Percentiles rank a stretch among this genome's conserved stretches.
phyloP scores from a whole-genome alignment of 441 rosid genomes.

The Macaranga tanarius region DNA sequence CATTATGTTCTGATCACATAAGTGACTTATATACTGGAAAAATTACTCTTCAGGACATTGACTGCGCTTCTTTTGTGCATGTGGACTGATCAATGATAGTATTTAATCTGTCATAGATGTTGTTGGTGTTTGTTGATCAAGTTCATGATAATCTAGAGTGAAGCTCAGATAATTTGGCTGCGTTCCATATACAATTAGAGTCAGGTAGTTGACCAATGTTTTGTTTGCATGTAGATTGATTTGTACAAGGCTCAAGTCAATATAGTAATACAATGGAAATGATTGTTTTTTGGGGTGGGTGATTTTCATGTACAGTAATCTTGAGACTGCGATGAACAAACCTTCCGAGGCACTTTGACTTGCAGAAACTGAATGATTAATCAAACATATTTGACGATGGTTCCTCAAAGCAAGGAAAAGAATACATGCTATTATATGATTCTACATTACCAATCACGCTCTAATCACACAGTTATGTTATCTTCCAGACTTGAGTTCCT shows the following conservation, averaged over 20 bases:
- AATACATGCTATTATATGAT: too few relatives aligned
- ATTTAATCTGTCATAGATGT: conserved; percentile 1
- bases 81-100: conserved; percentile 37
- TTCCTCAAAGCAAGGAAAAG: too few relatives aligned
- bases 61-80: conserved; percentile 52
- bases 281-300: not conserved
- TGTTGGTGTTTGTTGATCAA: conserved; percentile 3
- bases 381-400: too few relatives aligned
- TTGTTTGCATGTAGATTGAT: not conserved
- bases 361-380: too few relatives aligned
- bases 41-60: conserved; percentile 76
- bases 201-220: not conserved
- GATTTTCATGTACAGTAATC: not conserved
- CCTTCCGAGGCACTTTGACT: too few relatives aligned
- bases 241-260: not conserved
- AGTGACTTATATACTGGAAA: conserved; percentile 65
- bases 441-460: too few relatives aligned
- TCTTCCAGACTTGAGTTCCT: conserved; percentile 12
- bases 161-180: conserved; percentile 1
- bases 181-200: not conserved
- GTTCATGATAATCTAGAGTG: not conserved
- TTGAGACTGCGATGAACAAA: too few relatives aligned
- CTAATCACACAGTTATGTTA: not conserved
- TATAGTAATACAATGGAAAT: not conserved
- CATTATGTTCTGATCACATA: conserved; percentile 67